These are phyloP conservation scores for Rhodotorula babjevae DNA, from an alignment of 768 basidiomycete species.

Conservation along the genomic window DNA sequence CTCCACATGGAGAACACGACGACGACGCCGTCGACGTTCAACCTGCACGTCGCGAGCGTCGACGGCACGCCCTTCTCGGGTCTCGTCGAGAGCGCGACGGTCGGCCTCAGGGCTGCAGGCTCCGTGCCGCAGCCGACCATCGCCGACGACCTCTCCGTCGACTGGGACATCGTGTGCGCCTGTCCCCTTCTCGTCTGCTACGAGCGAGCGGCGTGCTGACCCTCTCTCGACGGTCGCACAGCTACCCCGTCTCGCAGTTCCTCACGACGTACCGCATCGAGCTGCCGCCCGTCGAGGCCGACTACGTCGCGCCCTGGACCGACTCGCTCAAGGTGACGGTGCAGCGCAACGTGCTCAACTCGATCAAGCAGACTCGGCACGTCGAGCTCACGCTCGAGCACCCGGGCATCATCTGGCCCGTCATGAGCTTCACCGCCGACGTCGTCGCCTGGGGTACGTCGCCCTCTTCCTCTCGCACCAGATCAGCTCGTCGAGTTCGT, in stretches of 20 bases:
- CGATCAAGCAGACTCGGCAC: constrained; percentile 60
- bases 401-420: constrained; percentile 78
- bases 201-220: too few relatives aligned
- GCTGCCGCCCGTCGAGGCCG: constrained; percentile 51
- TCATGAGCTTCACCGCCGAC: constrained; percentile 85
- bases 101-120: constrained; percentile 56
- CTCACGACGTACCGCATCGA: constrained; percentile 76
- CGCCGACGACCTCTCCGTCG: constrained; percentile 72
- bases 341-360: constrained; percentile 57
- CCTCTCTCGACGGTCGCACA: background rate
- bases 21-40: constrained; percentile 53
- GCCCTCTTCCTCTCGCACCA: background rate
- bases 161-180: constrained; percentile 75
- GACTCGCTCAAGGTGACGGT: constrained; percentile 53
- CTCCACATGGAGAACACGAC: constrained; percentile 77
- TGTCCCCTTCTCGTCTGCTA: background rate
- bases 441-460: constrained; percentile 67
- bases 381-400: constrained; percentile 68
- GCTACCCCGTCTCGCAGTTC: constrained; percentile 55
- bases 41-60: constrained; percentile 73
- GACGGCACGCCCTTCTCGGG: constrained; percentile 70
- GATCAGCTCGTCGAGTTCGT: too few relatives aligned
- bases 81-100: constrained; percentile 61
- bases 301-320: constrained; percentile 57
- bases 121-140: constrained; percentile 35